Conservation (phyloP, 208 protist species). For the Crithidia mellificae region DNA sequence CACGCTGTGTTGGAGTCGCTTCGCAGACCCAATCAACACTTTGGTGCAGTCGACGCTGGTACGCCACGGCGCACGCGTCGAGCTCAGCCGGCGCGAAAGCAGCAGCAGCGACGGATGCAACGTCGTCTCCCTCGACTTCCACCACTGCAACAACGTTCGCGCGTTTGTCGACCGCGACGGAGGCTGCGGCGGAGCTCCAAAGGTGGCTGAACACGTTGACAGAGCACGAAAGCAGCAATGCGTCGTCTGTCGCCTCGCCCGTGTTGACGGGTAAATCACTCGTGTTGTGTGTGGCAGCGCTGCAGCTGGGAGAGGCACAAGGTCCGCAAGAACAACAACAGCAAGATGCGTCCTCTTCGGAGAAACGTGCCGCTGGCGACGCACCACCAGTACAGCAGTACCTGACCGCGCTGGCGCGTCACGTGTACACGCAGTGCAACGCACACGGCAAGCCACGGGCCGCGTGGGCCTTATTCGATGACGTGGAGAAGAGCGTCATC, state of each 20-base stretch:
- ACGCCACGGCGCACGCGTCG: background rate
- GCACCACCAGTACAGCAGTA: slow-evolving; percentile 12
- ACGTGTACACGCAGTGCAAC: slow-evolving; percentile 23
- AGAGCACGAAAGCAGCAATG: background rate
- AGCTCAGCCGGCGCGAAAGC: background rate
- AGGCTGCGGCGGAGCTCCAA: slow-evolving; percentile 26
- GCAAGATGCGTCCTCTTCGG: background rate
- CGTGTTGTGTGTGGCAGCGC: slow-evolving; percentile 23
- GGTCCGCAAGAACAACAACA: background rate
- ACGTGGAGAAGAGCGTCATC: slow-evolving; percentile 19
- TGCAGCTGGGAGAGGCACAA: slow-evolving; percentile 19
- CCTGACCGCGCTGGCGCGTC: slow-evolving; percentile 14
- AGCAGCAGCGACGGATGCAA: background rate
- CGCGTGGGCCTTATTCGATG: slow-evolving; percentile 1
- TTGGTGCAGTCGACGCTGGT: slow-evolving; percentile 6
- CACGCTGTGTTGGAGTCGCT: too few species aligned
- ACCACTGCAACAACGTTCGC: background rate
- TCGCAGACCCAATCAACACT: too few species aligned
- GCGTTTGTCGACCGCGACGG: slow-evolving; percentile 12
- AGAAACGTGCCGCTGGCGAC: background rate
- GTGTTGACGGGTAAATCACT: slow-evolving; percentile 24
- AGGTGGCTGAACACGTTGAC: background rate
- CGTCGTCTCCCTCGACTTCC: too few species aligned
- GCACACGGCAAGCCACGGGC: slow-evolving; percentile 14
- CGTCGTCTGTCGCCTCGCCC: background rate